These are phyloP conservation scores for Mortierella alpina DNA, from an alignment of 192 early-diverging fungal genomes.

Conservation along the genomic window DNA sequence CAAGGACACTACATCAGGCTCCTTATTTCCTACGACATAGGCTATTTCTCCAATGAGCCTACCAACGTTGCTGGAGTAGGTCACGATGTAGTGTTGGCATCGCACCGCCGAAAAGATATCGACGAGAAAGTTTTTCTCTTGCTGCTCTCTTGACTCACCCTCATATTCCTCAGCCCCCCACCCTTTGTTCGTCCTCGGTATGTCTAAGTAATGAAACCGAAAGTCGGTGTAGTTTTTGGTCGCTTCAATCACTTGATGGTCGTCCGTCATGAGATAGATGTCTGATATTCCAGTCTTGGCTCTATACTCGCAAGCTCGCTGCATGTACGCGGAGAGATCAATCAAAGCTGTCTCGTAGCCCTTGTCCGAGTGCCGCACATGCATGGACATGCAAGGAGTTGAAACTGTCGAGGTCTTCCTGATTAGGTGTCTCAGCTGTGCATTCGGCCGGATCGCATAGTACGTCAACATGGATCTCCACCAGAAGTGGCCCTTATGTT, in stretches of 20 bases:
- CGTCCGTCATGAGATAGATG: conserved; percentile 34
- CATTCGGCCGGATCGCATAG: conserved; percentile 25
- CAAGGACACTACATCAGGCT: conserved; percentile 22
- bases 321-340: conserved; percentile 19
- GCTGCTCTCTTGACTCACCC: conserved; percentile 8
- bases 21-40: conserved; percentile 8
- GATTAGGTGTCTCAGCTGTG: conserved; percentile 1
- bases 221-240: conserved; percentile 21
- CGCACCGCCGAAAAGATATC: conserved; percentile 19
- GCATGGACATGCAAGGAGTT: conserved; percentile 30
- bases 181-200: conserved; percentile 25
- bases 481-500: conserved; percentile 27
- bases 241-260: conserved; percentile 14
- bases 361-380: conserved; percentile 37
- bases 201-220: conserved; percentile 4
- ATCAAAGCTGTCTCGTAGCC: background rate
- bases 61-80: conserved; percentile 33
- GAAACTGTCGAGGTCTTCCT: background rate
- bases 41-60: conserved; percentile 18
- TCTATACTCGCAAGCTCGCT: background rate
- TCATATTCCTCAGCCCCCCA: conserved; percentile 1
- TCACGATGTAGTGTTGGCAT: conserved; percentile 29
- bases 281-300: conserved; percentile 14
- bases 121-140: conserved; percentile 15
- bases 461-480: conserved; percentile 36